Evolutionary conservation across 2,329 filamentous ascomycete species (phyloP), one percentile per base, ranked within the genome.

Genomic region (Lasiodiplodia gonubiensis): DNA sequence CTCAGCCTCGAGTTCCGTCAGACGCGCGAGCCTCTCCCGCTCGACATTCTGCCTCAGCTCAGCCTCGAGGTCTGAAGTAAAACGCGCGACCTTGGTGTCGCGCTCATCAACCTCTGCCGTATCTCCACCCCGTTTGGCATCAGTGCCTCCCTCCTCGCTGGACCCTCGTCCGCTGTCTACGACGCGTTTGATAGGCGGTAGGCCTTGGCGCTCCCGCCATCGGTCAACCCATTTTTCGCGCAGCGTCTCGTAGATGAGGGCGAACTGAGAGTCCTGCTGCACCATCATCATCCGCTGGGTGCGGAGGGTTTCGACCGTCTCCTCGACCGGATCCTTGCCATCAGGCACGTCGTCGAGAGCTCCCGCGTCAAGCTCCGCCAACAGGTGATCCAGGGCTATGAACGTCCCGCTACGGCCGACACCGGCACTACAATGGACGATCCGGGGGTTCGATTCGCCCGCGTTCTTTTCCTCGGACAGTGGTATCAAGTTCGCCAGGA

Each of bases 281-380:
- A 99, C 95, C 95, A 99, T 99, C 80, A 90, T 92, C 82, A 92
- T 92, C 21, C 95, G 87, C 82, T 99, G 95, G 78, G 94, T 88
- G 53, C 95, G 87, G 66, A 99, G 85, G 69, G 83, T 80, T 73
- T 97, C 90, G 65, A 99, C 94, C 0, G 91, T 91, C 21, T 91
- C 85, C 71, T 89, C 92, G 49, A 99, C 86, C 2, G 90, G 86
- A 73, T 97, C 94, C 30, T 79, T 74, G 55, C 84, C 80, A 12
- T 83, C 80, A 11, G 82, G 79, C 30, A 66, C 46, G 12, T 52
- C 69, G 68, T 85, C 84, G 60, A 97, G 80, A 25, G 89, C 85
- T 60, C 93, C 94, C 6, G 89, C 86, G 30, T 92, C 89, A 11
- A 98, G 85, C 78, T 97, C 93, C 42, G 89, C 86, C 70, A 97